Base-by-base conservation (phyloP, 1,284 basidiomycete species). In the Baeospora myosura region DNA sequence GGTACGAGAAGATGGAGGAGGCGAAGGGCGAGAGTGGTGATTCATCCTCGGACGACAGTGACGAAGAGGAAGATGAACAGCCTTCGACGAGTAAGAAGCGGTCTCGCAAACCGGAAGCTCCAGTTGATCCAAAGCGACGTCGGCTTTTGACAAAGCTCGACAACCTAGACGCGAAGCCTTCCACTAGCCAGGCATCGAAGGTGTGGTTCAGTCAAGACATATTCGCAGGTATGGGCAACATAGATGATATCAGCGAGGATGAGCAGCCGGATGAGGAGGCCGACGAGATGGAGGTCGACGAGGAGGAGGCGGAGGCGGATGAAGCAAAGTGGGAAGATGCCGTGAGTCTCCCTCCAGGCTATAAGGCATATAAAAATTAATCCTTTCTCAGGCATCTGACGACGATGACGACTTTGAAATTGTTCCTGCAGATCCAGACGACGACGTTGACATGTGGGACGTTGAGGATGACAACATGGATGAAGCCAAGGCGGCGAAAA, bases 151-250 rank as follows among this genome's bases (percentile, higher is more conserved):
- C 68, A 7, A 57, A 63, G 32, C 56, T 69, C n/a, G 64, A 66
- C 18, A 58, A 59, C 36, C 59, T 64, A 3, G 58, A 60, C 45
- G 45, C 51, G 2, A 44, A 57, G 45, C 49, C 60, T 1, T 53
- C 63, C n/a, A 52, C 62, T 7, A 79, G 69, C 49, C 68, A 70
- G 33, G 69, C 72, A 26, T 65, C 81, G 0, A 67, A 76, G 50
- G 53, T 98, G 16, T 99, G 96, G 96, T 99, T 98, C 63, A 88
- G 91, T 55, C 96, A 98, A 62, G 85, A 88, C 39, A 65, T 97
- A 38, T 99, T 99, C 71, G 76, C 81, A 45, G 86, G 75, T n/a
- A 58, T 89, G 5, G 78, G 78, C 21, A 71, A 42, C 37, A 54
- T 78, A 5, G 68, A 69, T 7, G 68, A 67, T 25, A 65, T 68